Percentiles rank a stretch among this genome's conserved stretches.
phyloP scores from a whole-genome alignment of 2,329 filamentous ascomycete genomes.

The Alternaria sp. region DNA sequence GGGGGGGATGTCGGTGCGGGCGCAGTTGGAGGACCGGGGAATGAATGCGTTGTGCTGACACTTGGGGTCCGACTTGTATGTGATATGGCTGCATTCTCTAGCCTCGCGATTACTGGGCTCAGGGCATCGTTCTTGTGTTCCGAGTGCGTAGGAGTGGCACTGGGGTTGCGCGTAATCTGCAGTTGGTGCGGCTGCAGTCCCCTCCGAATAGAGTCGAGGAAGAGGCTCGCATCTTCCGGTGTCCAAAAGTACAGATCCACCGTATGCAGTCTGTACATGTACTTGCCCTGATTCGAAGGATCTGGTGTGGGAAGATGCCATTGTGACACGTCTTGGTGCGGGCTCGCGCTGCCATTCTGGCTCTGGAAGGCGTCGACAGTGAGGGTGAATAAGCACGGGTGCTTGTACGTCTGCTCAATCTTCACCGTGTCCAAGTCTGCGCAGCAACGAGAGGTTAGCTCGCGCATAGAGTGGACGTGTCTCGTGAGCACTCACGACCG shows the following conservation, averaged over 20 bases:
- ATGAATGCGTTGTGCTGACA: conserved; percentile 52
- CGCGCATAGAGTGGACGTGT: not conserved
- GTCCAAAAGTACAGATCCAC: conserved; percentile 85
- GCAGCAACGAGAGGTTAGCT: conserved; percentile 27
- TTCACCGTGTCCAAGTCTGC: conserved; percentile 71
- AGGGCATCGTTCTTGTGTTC: conserved; percentile 61
- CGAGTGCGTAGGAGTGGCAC: conserved; percentile 50
- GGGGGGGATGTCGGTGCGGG: conserved; percentile 42
- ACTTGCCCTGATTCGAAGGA: conserved; percentile 76
- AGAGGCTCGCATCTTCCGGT: conserved; percentile 72
- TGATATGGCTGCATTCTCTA: conserved; percentile 75
- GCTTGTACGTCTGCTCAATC: conserved; percentile 76
- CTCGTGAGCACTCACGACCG: conserved; percentile 67
- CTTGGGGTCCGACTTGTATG: conserved; percentile 54
- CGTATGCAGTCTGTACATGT: conserved; percentile 79
- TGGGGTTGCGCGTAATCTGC: conserved; percentile 48
- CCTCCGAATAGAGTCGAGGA: conserved; percentile 72
- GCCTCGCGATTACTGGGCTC: conserved; percentile 75
- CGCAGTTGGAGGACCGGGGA: conserved; percentile 50
- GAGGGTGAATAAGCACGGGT: conserved; percentile 74
- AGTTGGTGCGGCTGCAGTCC: conserved; percentile 68
- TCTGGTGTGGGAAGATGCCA: conserved; percentile 81
- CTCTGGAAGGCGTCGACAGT: conserved; percentile 61
- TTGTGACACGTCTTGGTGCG: conserved; percentile 61
- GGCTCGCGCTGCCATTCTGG: conserved; percentile 49